These are phyloP conservation scores for Megacollybia platyphylla DNA, from an alignment of 1,284 basidiomycete genomes.

Conservation along the genomic window DNA sequence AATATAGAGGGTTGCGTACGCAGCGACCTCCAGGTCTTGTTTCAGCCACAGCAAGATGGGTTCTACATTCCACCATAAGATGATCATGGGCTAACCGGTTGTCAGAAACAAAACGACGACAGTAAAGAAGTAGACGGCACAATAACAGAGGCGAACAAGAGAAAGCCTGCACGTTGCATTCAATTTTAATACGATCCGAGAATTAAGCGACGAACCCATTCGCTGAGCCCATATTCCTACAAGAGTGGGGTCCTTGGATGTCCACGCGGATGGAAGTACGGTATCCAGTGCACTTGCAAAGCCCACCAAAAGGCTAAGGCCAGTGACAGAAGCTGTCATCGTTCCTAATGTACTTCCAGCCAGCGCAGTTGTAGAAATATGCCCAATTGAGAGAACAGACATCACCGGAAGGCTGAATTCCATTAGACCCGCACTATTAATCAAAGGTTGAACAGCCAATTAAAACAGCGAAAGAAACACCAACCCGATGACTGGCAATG, in stretches of 20 bases:
- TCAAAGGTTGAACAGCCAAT: slow-evolving; percentile 3
- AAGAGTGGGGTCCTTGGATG: slow-evolving; percentile 66
- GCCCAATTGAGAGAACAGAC: slow-evolving; percentile 75
- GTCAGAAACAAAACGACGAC: neutral
- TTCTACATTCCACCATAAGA: slow-evolving; percentile 78
- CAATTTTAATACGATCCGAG: too few relatives aligned
- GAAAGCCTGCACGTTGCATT: too few relatives aligned
- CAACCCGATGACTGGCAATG: slow-evolving; percentile 56
- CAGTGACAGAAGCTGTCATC: slow-evolving; percentile 68
- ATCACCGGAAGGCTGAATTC: slow-evolving; percentile 37
- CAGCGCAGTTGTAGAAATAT: slow-evolving; percentile 72
- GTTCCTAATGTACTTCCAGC: slow-evolving; percentile 79
- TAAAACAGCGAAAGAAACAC: slow-evolving; percentile 10
- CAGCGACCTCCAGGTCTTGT: slow-evolving; percentile 83
- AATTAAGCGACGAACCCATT: slow-evolving; percentile 44
- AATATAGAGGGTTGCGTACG: slow-evolving; percentile 67
- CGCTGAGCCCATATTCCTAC: slow-evolving; percentile 89
- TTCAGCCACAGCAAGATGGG: slow-evolving; percentile 62
- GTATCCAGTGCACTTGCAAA: slow-evolving; percentile 82
- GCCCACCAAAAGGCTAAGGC: slow-evolving; percentile 68
- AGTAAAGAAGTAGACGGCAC: slow-evolving; percentile 43
- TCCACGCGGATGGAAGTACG: slow-evolving; percentile 85
- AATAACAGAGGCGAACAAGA: slow-evolving; percentile 29
- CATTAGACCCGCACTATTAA: slow-evolving; percentile 51
- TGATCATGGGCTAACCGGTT: slow-evolving; percentile 40